Evolutionary conservation across 2,329 filamentous ascomycete genomes (phyloP).

Genomic region (Botrytis porri): DNA sequence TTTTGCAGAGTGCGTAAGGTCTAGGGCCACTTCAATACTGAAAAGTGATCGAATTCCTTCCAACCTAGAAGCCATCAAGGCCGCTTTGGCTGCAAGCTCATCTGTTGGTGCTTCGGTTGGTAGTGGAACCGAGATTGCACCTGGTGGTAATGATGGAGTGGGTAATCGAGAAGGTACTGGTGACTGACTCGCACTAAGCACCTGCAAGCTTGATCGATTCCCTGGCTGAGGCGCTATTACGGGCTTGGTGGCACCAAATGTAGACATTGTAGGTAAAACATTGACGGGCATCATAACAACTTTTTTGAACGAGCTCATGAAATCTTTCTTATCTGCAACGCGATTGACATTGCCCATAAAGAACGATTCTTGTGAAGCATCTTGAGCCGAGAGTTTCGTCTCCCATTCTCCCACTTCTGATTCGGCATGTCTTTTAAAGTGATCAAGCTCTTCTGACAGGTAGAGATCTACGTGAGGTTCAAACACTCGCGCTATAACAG

Average conservation of each 20-base stretch:
- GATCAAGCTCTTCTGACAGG: constrained; percentile 83
- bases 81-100: constrained; percentile 94
- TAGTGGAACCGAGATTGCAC: constrained; percentile 39
- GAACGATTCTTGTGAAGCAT: constrained; percentile 85
- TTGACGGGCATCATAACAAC: constrained; percentile 99
- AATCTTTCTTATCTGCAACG: constrained; percentile 94
- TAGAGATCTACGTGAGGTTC: constrained; percentile 94
- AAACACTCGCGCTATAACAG: constrained; percentile 70
- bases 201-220: constrained; percentile 35
- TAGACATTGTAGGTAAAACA: constrained; percentile 66
- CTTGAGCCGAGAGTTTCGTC: constrained; percentile 85
- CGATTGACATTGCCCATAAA: constrained; percentile 95
- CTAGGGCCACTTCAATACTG: constrained; percentile 91
- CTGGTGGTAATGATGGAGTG: constrained; percentile 46
- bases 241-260: constrained; percentile 48
- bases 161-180: constrained; percentile 46
- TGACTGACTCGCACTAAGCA: constrained; percentile 28
- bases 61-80: constrained; percentile 89
- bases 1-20: constrained; percentile 85
- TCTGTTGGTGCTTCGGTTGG: constrained; percentile 74
- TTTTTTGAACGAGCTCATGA: constrained; percentile 94
- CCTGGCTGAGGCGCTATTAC: constrained; percentile 27
- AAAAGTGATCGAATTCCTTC: constrained; percentile 95
- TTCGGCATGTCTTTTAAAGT: constrained; percentile 75
- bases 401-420: constrained; percentile 82